phyloP scores from a whole-genome alignment of 257 asterid species.

The Solanum tarapatanum region DNA sequence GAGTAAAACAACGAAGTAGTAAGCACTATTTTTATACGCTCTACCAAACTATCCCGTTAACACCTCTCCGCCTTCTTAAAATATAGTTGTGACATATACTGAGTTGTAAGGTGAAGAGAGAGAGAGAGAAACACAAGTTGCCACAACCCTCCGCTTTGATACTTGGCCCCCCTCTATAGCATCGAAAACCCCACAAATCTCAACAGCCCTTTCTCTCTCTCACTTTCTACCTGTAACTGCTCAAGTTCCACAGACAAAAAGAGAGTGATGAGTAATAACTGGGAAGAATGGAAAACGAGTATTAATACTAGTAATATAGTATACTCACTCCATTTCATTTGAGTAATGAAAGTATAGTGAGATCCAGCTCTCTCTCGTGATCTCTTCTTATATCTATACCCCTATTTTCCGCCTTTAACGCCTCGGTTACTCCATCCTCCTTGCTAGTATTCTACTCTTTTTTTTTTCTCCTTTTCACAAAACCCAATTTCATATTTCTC shows the following conservation, averaged over 20 bases:
- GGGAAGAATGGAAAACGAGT: not conserved
- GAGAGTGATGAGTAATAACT: not conserved
- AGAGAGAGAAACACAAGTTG: not conserved
- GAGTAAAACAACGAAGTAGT: no score
- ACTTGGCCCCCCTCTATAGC: not conserved
- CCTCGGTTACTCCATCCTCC: not conserved
- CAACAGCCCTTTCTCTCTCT: constrained; percentile 14
- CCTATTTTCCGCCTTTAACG: constrained; percentile 2
- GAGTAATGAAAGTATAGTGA: constrained; percentile 5
- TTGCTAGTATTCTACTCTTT: constrained; percentile 17
- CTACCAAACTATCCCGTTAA: fast-evolving
- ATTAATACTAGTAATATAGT: not conserved
- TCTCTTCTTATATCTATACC: not conserved
- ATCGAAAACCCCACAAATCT: constrained; percentile 50
- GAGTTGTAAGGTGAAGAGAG: not conserved
- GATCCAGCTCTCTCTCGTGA: constrained; percentile 4
- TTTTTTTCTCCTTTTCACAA: constrained; percentile 7
- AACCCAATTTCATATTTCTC: not conserved
- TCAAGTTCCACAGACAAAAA: not conserved
- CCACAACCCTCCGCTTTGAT: not conserved
- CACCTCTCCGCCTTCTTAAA: not conserved
- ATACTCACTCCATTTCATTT: not conserved
- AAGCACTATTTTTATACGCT: no score
- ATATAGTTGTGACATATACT: not conserved
- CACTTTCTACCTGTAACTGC: not conserved